Conservation (phyloP, 345 rosid genomes). For the Conringia planisiliqua region DNA sequence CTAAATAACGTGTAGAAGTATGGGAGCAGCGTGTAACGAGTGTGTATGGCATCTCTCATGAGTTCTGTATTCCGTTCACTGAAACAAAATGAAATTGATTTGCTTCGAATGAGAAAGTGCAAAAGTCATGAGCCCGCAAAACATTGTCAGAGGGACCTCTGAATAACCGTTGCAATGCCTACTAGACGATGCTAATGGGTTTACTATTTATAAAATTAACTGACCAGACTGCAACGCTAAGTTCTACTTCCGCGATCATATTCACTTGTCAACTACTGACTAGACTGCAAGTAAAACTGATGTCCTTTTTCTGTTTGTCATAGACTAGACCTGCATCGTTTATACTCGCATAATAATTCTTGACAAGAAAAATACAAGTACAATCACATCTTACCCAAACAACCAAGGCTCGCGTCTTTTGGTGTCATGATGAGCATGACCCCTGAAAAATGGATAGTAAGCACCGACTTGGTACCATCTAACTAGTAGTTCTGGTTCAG, state of each 20-base stretch:
- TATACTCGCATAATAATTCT: not conserved
- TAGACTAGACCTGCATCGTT: not conserved
- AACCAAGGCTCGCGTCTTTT: conserved; percentile 98
- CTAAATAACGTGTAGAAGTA: conserved; percentile 92
- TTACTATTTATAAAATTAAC: not conserved
- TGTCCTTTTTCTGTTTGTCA: not conserved
- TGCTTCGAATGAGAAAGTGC: not conserved
- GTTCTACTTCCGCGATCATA: not conserved
- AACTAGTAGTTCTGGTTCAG: conserved; percentile 83
- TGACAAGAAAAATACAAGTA: not conserved
- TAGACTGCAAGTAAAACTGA: not conserved
- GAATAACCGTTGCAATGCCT: not conserved
- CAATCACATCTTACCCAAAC: conserved; percentile 62
- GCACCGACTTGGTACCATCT: conserved; percentile 99
- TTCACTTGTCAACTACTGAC: not conserved
- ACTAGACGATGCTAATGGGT: not conserved
- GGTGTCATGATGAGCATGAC: conserved; percentile 96
- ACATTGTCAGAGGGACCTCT: conserved; percentile 4
- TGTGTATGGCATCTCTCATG: conserved; percentile 84
- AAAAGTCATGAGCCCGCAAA: not conserved
- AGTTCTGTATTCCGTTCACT: conserved; percentile 82
- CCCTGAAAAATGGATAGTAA: conserved; percentile 97
- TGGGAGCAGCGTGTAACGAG: conserved; percentile 85
- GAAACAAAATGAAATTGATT: conserved; percentile 24
- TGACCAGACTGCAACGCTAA: not conserved